These are phyloP conservation scores for Arthrobotrys sphaeroides DNA, from an alignment of 2,329 filamentous ascomycete genomes.

Conservation along the genomic window DNA sequence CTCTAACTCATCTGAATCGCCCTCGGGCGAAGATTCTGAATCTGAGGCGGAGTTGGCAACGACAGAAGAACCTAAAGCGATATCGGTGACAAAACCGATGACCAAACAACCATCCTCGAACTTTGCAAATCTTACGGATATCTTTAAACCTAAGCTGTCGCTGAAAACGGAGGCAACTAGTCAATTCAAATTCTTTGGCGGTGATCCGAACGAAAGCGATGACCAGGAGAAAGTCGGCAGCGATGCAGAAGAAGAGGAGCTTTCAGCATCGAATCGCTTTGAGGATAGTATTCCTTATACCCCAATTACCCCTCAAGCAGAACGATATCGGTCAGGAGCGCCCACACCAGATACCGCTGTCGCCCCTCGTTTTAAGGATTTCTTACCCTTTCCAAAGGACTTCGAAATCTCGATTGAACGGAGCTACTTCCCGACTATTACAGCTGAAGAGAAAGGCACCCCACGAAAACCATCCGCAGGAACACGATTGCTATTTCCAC, in stretches of 20 bases:
- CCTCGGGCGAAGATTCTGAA: constrained; percentile 2
- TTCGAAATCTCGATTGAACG: constrained; percentile 31
- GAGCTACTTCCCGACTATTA: constrained; percentile 30
- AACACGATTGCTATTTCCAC: constrained; percentile 27
- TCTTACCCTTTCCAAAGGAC: constrained; percentile 30
- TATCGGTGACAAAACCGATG: neutral
- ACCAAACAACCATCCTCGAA: constrained; percentile 27
- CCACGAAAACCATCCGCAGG: neutral
- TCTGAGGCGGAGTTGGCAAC: neutral
- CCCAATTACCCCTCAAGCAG: constrained; percentile 39
- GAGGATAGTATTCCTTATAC: constrained; percentile 34
- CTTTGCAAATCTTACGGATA: constrained; percentile 45
- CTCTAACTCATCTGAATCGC: constrained; percentile 16
- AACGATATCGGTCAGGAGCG: constrained; percentile 75
- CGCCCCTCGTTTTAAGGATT: constrained; percentile 45
- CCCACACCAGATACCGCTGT: constrained; percentile 90
- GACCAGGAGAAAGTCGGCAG: neutral
- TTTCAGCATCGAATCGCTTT: neutral
- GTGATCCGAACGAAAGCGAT: constrained; percentile 11
- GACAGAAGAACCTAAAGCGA: neutral
- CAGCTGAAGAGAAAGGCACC: neutral
- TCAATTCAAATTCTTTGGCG: constrained; percentile 51
- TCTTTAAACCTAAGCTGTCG: constrained; percentile 38
- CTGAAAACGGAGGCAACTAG: constrained; percentile 24
- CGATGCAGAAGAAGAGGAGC: neutral